phyloP scores from a whole-genome alignment of 257 asterid species.

The Orobanche coerulescens region DNA sequence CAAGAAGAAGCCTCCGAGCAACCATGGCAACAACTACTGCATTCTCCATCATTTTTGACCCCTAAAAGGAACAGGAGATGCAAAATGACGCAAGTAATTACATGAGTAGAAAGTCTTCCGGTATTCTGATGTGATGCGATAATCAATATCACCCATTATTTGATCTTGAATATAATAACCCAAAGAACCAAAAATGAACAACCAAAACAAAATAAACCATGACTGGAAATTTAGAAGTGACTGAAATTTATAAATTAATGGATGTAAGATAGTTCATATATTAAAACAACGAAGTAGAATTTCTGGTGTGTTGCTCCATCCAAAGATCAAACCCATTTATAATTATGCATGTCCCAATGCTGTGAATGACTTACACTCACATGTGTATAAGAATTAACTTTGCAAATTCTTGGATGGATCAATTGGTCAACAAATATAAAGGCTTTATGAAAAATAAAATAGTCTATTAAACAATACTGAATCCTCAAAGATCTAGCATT shows the following conservation, averaged over 20 bases:
- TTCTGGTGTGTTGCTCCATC: too few relatives aligned
- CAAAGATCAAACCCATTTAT: too few relatives aligned
- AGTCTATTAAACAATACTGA: too few relatives aligned
- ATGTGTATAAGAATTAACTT: too few relatives aligned
- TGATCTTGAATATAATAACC: background rate
- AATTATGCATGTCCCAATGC: too few relatives aligned
- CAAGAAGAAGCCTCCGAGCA: constrained; percentile 84
- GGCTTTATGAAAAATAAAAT: too few relatives aligned
- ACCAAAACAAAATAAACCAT: constrained; percentile 2
- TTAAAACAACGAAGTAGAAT: too few relatives aligned
- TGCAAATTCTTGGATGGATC: too few relatives aligned
- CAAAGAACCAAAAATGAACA: background rate
- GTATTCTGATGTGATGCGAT: constrained; percentile 6
- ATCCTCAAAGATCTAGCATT: too few relatives aligned
- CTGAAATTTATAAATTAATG: constrained; percentile 1
- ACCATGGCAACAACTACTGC: constrained; percentile 69
- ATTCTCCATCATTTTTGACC: constrained; percentile 67
- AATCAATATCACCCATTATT: constrained; percentile 9
- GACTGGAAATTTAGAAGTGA: background rate
- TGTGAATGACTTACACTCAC: too few relatives aligned
- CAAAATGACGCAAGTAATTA: background rate
- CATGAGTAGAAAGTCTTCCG: constrained; percentile 10
- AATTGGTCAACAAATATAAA: too few relatives aligned
- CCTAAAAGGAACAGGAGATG: constrained; percentile 38
- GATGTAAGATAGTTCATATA: background rate